Conservation (phyloP, 257 asterid genomes). For the Gentiana macrophylla region DNA sequence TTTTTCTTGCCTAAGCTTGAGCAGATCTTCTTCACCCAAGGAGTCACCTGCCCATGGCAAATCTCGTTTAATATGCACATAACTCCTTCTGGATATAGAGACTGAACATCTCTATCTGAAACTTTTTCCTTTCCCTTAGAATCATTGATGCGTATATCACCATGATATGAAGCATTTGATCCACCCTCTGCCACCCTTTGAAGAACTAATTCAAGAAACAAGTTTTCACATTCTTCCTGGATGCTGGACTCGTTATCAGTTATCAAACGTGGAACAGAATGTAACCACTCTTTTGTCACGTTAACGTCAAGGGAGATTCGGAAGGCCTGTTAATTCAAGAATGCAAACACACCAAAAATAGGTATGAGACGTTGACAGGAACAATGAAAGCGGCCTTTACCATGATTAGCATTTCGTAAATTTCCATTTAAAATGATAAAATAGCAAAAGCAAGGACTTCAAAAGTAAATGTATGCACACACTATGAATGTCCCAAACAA, state of each 20-base stretch:
- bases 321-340: slow-evolving; percentile 46
- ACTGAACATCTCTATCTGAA: slow-evolving; percentile 24
- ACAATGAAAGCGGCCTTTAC: background rate
- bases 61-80: slow-evolving; percentile 51
- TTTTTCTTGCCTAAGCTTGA: slow-evolving; percentile 77
- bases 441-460: background rate
- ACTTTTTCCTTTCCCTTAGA: slow-evolving; percentile 18
- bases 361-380: background rate
- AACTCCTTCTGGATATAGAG: slow-evolving; percentile 32
- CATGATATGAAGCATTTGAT: slow-evolving; percentile 20
- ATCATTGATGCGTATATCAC: slow-evolving; percentile 15
- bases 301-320: slow-evolving; percentile 38
- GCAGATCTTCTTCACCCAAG: slow-evolving; percentile 94
- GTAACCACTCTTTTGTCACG: slow-evolving; percentile 83
- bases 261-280: slow-evolving; percentile 69
- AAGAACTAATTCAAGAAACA: slow-evolving; percentile 71
- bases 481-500: too few relatives aligned
- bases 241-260: slow-evolving; percentile 83
- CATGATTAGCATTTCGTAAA: background rate
- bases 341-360: slow-evolving; percentile 1
- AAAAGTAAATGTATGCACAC: too few relatives aligned
- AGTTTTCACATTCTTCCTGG: slow-evolving; percentile 90
- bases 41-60: slow-evolving; percentile 69
- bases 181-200: slow-evolving; percentile 52
- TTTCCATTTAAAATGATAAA: background rate